These are phyloP conservation scores for Forsythia viridissima DNA, from an alignment of 257 asterid genomes.

Conservation along the genomic window DNA sequence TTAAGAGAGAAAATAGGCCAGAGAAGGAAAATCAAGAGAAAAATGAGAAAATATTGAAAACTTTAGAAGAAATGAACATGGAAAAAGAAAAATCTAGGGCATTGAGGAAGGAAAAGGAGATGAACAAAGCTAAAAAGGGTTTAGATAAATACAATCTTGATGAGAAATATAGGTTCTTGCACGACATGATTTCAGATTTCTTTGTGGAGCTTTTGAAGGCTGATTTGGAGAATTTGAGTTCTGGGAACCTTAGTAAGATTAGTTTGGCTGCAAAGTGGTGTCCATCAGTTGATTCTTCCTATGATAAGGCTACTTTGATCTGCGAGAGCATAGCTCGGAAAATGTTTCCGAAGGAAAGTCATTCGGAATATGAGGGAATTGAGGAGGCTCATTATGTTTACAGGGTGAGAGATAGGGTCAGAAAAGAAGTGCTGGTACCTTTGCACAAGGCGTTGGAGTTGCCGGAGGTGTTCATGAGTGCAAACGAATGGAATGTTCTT, in stretches of 20 bases:
- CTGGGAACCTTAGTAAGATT: conserved; percentile 31
- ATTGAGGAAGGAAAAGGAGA: conserved; percentile 31
- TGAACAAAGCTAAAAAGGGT: conserved; percentile 36
- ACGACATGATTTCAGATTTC: conserved; percentile 37
- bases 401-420: conserved; percentile 50
- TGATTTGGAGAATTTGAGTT: conserved; percentile 41
- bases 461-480: conserved; percentile 69
- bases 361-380: conserved; percentile 29
- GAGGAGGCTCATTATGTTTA: conserved; percentile 45
- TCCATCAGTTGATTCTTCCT: conserved; percentile 56
- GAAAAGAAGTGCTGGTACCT: conserved; percentile 62
- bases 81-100: conserved; percentile 42
- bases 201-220: conserved; percentile 42
- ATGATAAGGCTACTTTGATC: conserved; percentile 50
- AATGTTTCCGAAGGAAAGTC: conserved; percentile 41
- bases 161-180: conserved; percentile 39
- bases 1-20: conserved; percentile 7
- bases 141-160: conserved; percentile 37
- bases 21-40: conserved; percentile 21
- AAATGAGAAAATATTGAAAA: conserved; percentile 23
- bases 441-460: conserved; percentile 46
- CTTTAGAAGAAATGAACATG: conserved; percentile 19
- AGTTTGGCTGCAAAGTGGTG: conserved; percentile 66
- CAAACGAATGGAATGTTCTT: conserved; percentile 44
- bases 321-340: conserved; percentile 47